Evolutionary conservation across 768 basidiomycete genomes (phyloP).

Genomic region (Tubosaeta brunneosetosa): DNA sequence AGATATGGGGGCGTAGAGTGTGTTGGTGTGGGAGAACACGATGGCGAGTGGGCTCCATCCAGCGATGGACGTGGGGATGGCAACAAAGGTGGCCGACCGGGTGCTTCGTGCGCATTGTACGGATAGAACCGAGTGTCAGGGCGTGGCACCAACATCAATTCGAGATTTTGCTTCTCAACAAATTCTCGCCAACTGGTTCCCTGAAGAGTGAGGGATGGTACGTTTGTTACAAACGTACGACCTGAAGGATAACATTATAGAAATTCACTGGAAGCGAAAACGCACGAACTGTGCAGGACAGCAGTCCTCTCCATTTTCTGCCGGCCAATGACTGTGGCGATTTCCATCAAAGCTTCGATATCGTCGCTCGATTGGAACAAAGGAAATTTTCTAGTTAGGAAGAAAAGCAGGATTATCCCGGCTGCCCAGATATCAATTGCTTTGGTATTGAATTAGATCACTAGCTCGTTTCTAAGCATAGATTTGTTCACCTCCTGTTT

Average conservation of each 20-base stretch:
- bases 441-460: slow-evolving; percentile 31
- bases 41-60: slow-evolving; percentile 14
- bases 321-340: slow-evolving; percentile 81
- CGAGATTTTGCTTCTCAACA: slow-evolving; percentile 74
- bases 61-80: slow-evolving; percentile 26
- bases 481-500: slow-evolving; percentile 73
- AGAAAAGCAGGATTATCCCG: slow-evolving; percentile 89
- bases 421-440: slow-evolving; percentile 97
- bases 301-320: slow-evolving; percentile 81
- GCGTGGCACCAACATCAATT: slow-evolving; percentile 47
- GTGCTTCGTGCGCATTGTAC: slow-evolving; percentile 33
- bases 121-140: slow-evolving; percentile 55
- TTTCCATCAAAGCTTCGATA: slow-evolving; percentile 92
- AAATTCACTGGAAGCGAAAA: not conserved
- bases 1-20: slow-evolving; percentile 16
- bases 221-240: slow-evolving; percentile 85
- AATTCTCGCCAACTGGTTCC: slow-evolving; percentile 71
- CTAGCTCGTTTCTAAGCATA: not conserved
- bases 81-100: slow-evolving; percentile 27
- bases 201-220: slow-evolving; percentile 67
- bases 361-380: slow-evolving; percentile 93
- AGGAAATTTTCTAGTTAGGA: slow-evolving; percentile 89
- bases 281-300: slow-evolving; percentile 75
- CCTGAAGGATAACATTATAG: slow-evolving; percentile 42
- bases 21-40: slow-evolving; percentile 23